These are phyloP conservation scores for Populus simonii DNA, from an alignment of 345 rosid species.

Conservation along the genomic window DNA sequence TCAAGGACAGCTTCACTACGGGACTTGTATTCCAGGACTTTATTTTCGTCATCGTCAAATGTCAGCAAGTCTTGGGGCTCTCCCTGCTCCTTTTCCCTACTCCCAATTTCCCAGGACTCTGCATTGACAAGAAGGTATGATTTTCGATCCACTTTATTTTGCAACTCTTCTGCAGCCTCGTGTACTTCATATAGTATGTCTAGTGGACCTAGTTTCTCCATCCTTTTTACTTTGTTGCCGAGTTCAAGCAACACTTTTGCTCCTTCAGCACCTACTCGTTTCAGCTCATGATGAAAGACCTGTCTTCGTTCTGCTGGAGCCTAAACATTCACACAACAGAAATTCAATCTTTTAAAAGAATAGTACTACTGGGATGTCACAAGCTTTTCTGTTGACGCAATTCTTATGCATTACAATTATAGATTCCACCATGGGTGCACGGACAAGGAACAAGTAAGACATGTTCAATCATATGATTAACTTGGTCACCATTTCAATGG, in stretches of 20 bases:
- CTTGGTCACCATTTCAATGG: no score
- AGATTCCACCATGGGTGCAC: background rate
- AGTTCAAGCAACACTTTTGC: slow-evolving; percentile 72
- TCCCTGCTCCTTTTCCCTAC: slow-evolving; percentile 34
- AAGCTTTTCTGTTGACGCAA: background rate
- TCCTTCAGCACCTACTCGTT: slow-evolving; percentile 63
- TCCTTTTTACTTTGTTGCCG: slow-evolving; percentile 68
- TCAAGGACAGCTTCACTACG: slow-evolving; percentile 73
- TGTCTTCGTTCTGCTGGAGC: slow-evolving; percentile 78
- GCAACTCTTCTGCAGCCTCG: slow-evolving; percentile 78
- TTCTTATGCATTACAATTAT: no score
- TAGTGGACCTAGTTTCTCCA: slow-evolving; percentile 69
- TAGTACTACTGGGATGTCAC: background rate
- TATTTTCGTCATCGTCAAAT: slow-evolving; percentile 43
- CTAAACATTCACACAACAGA: slow-evolving; percentile 31
- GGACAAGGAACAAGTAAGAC: background rate
- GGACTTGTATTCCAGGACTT: slow-evolving; percentile 53
- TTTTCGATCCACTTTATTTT: slow-evolving; percentile 65
- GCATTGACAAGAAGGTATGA: slow-evolving; percentile 84
- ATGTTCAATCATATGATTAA: no score
- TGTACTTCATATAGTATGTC: slow-evolving; percentile 67
- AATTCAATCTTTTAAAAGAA: background rate
- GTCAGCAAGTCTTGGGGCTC: slow-evolving; percentile 52
- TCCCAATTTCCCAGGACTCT: slow-evolving; percentile 86
- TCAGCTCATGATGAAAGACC: slow-evolving; percentile 64